Evolutionary conservation across 1,139 yeast species (phyloP).

Genomic region (Candida tropicalis): DNA sequence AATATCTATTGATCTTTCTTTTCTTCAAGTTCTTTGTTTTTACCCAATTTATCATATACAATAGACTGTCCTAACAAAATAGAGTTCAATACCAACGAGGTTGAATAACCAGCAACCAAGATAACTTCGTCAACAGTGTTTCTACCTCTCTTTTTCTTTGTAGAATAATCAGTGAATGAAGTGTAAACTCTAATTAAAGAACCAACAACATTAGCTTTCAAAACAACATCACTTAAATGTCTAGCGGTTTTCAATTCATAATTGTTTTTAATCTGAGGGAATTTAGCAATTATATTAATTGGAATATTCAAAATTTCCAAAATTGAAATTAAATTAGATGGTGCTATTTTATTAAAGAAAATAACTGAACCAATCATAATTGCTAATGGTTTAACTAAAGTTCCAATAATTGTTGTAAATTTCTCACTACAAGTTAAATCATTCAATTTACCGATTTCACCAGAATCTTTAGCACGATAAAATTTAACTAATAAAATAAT

Average conservation of each 20-base stretch:
- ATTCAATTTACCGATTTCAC: slow-evolving; percentile 19
- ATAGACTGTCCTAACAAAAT: slow-evolving; percentile 37
- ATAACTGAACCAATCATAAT: slow-evolving; percentile 30
- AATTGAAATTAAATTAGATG: slow-evolving; percentile 29
- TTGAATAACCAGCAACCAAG: slow-evolving; percentile 38
- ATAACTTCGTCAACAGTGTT: slow-evolving; percentile 26
- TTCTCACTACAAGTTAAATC: slow-evolving; percentile 20
- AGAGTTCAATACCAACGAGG: slow-evolving; percentile 36
- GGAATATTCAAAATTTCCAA: slow-evolving; percentile 59
- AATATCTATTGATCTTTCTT: slow-evolving; percentile 9
- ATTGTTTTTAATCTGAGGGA: slow-evolving; percentile 59
- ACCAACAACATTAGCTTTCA: slow-evolving; percentile 58
- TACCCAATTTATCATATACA: slow-evolving; percentile 25
- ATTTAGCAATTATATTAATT: slow-evolving; percentile 50
- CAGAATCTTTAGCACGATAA: slow-evolving; percentile 29
- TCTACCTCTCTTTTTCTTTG: slow-evolving; percentile 22
- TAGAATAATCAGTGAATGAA: slow-evolving; percentile 40
- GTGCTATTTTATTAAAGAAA: slow-evolving; percentile 36
- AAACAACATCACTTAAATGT: slow-evolving; percentile 55
- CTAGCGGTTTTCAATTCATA: slow-evolving; percentile 52
- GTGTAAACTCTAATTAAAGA: slow-evolving; percentile 61
- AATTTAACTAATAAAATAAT: slow-evolving; percentile 41
- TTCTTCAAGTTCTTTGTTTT: slow-evolving; percentile 10
- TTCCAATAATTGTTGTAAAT: slow-evolving; percentile 21
- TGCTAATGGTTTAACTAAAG: slow-evolving; percentile 30